Conservation (phyloP, 2,329 filamentous ascomycete species). For the Sporothrix protearum region DNA sequence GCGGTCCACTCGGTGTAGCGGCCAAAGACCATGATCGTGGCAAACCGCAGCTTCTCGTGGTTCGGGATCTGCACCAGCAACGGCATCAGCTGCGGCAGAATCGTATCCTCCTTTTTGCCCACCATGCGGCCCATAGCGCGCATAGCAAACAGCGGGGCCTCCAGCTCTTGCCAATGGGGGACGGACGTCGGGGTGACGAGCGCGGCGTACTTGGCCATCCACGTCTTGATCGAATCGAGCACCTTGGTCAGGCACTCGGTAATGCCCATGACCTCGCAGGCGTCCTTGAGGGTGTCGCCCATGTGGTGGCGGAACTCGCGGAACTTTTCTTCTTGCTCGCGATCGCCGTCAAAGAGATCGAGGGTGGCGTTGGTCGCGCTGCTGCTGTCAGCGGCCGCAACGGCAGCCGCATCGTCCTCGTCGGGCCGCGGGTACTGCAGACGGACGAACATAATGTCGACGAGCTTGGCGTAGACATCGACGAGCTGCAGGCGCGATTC, state of each 20-base stretch:
- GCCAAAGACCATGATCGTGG: constrained; percentile 94
- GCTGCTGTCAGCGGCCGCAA: constrained; percentile 41
- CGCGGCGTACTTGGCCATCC: constrained; percentile 78
- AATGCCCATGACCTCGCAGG: constrained; percentile 92
- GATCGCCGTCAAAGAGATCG: constrained; percentile 92
- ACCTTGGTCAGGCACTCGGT: constrained; percentile 88
- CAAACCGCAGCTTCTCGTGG: constrained; percentile 97
- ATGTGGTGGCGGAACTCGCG: constrained; percentile 94
- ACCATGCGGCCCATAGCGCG: constrained; percentile 97
- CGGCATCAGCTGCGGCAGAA: constrained; percentile 88
- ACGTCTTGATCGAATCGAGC: constrained; percentile 77
- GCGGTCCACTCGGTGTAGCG: constrained; percentile 98
- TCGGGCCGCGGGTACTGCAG: constrained; percentile 82
- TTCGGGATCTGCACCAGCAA: constrained; percentile 90
- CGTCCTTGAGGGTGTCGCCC: constrained; percentile 96
- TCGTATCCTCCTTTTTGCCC: constrained; percentile 77
- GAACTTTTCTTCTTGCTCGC: constrained; percentile 95
- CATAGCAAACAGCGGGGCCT: constrained; percentile 92
- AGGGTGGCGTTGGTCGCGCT: constrained; percentile 47
- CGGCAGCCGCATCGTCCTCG: constrained; percentile 62
- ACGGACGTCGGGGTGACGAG: constrained; percentile 71
- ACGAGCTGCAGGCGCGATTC: constrained; percentile 72
- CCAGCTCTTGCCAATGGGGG: constrained; percentile 93
- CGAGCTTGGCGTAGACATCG: constrained; percentile 81
- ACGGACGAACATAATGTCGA: constrained; percentile 89